phyloP scores from a whole-genome alignment of 495 filamentous ascomycete species.

The Xylaria curta region DNA sequence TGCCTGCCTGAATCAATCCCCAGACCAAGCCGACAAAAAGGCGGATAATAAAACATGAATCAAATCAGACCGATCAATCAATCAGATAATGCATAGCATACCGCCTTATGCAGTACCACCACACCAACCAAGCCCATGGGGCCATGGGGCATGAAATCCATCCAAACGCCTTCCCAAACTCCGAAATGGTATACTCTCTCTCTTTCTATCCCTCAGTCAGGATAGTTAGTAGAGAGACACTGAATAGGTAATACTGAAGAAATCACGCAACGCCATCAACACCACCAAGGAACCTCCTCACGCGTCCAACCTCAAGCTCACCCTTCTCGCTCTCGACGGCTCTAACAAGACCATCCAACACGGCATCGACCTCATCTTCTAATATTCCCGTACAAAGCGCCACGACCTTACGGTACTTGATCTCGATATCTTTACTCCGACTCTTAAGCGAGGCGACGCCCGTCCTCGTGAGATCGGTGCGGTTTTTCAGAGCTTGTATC shows the following conservation, averaged over 20 bases:
- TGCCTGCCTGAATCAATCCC: background rate
- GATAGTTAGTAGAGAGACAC: too few relatives aligned
- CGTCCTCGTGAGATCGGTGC: conserved; percentile 64
- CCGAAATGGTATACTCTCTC: background rate
- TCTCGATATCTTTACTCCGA: conserved; percentile 69
- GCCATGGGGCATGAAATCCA: background rate
- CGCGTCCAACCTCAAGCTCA: conserved; percentile 70
- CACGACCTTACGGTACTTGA: conserved; percentile 73
- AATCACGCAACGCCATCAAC: conserved; percentile 53
- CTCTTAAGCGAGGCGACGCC: conserved; percentile 62
- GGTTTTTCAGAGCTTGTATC: conserved; percentile 56
- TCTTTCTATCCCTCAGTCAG: too few relatives aligned
- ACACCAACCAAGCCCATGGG: background rate
- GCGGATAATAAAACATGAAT: background rate
- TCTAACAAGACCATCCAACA: conserved; percentile 64
- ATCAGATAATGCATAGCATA: background rate
- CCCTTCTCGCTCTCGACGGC: conserved; percentile 78
- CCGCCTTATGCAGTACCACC: background rate
- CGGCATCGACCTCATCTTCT: conserved; percentile 68
- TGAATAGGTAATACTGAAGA: too few relatives aligned
- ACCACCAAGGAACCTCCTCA: conserved; percentile 74
- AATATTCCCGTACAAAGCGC: conserved; percentile 70
- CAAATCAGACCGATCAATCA: background rate
- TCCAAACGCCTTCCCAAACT: conserved; percentile 2
- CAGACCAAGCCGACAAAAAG: background rate